Conservation (phyloP, 441 rosid species). For the Gossypium davidsonii region DNA sequence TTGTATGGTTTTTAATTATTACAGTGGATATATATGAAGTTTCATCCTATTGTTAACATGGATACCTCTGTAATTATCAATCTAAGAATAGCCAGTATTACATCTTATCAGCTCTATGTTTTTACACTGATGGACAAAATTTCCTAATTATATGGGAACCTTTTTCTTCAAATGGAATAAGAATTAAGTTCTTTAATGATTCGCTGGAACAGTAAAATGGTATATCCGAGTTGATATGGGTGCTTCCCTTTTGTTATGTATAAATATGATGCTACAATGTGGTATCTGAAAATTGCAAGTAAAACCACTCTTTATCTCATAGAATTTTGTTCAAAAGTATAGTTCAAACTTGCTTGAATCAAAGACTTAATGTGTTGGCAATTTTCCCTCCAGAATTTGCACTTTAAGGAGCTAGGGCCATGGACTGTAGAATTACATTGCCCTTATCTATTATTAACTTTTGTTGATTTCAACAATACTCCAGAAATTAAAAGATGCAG, state of each 20-base stretch:
- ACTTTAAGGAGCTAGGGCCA: neutral
- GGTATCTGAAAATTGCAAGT: neutral
- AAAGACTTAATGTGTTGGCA: neutral
- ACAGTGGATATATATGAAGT: neutral
- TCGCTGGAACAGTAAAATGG: neutral
- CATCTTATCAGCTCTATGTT: neutral
- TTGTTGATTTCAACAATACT: constrained; percentile 9
- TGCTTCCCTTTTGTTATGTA: neutral
- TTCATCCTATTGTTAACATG: neutral
- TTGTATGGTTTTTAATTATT: neutral
- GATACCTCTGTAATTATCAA: neutral
- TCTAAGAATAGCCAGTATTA: neutral
- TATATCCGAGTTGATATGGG: neutral
- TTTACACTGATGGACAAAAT: neutral
- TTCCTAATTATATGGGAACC: neutral
- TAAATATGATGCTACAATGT: neutral
- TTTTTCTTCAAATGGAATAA: neutral
- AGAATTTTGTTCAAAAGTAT: neutral
- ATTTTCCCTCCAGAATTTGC: neutral
- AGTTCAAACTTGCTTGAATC: neutral
- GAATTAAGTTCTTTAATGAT: neutral
- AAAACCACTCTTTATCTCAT: neutral
- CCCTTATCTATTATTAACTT: neutral
- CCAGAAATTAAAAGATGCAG: constrained; percentile 65
- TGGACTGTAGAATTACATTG: neutral